phyloP scores from a whole-genome alignment of 2,329 filamentous ascomycete species.

The Aspergillus sp. region DNA sequence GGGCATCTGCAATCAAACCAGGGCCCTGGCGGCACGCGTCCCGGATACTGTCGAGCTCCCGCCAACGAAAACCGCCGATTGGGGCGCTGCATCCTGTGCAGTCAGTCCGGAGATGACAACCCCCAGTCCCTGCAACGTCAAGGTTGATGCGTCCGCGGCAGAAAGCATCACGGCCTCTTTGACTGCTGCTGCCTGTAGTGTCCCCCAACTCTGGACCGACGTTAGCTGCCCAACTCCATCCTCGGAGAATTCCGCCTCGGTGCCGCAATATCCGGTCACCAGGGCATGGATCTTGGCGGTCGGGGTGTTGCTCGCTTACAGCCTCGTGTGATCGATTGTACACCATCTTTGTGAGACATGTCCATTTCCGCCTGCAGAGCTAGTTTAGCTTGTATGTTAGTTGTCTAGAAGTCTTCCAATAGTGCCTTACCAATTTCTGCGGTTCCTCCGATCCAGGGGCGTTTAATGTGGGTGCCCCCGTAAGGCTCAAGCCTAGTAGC shows the following conservation, averaged over 20 bases:
- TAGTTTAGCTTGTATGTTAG: neutral
- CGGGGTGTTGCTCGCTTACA: slow-evolving; percentile 1
- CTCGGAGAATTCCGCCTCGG: neutral
- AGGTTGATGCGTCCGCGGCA: slow-evolving; percentile 1
- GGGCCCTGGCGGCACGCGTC: neutral
- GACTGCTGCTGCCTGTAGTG: neutral
- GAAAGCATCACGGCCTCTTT: slow-evolving; percentile 2
- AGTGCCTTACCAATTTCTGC: neutral
- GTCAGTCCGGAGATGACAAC: slow-evolving; percentile 5
- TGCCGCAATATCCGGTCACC: neutral
- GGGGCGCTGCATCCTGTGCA: neutral
- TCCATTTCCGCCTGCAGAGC: neutral
- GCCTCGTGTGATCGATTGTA: neutral
- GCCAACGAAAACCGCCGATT: neutral
- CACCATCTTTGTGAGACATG: no score
- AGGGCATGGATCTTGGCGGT: neutral
- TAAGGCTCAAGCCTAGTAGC: neutral
- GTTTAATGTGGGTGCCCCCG: neutral
- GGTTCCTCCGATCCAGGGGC: neutral
- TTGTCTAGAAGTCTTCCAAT: neutral
- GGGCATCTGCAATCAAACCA: neutral
- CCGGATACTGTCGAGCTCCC: neutral
- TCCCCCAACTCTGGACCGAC: neutral
- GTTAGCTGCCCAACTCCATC: slow-evolving; percentile 9
- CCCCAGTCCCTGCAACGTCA: slow-evolving; percentile 8